phyloP scores from a whole-genome alignment of 78 protist species.

The Carpediemonas membranifera region DNA sequence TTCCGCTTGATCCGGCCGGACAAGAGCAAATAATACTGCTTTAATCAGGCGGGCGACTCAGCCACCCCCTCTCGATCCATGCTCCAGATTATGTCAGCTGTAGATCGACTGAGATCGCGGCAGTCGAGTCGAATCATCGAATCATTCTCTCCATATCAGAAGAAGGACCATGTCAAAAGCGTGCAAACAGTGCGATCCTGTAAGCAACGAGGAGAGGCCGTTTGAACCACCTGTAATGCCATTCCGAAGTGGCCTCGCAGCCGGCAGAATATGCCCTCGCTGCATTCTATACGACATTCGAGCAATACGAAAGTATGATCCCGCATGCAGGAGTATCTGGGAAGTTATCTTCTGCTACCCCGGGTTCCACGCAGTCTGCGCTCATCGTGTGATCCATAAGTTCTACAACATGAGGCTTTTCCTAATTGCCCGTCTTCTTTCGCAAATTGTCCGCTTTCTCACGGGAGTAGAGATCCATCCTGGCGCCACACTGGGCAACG shows the following conservation, averaged over 20 bases:
- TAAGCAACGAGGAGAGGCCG: not conserved
- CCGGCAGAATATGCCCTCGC: not conserved
- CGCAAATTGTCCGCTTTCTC: slow-evolving; percentile 2
- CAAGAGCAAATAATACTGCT: no score
- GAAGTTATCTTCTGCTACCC: slow-evolving; percentile 20
- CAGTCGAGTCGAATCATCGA: not conserved
- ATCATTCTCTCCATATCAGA: not conserved
- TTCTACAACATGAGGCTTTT: not conserved
- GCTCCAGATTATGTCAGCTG: no score
- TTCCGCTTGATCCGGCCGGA: no score
- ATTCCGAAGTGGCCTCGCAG: no score
- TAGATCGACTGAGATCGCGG: no score
- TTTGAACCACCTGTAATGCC: not conserved
- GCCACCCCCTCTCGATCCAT: no score
- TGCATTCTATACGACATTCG: not conserved
- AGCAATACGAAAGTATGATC: slow-evolving; percentile 4
- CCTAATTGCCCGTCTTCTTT: not conserved
- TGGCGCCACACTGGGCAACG: slow-evolving; percentile 32
- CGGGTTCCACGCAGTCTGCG: slow-evolving; percentile 19
- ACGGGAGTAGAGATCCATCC: slow-evolving; percentile 50
- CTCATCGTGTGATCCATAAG: slow-evolving; percentile 8
- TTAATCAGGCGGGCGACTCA: no score
- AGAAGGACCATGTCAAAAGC: not conserved
- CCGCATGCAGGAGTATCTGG: slow-evolving; percentile 4
- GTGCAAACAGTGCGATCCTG: not conserved